Evolutionary conservation across 2,329 filamentous ascomycete genomes (phyloP).

Genomic region (Penicillium aurantiogriseum): DNA sequence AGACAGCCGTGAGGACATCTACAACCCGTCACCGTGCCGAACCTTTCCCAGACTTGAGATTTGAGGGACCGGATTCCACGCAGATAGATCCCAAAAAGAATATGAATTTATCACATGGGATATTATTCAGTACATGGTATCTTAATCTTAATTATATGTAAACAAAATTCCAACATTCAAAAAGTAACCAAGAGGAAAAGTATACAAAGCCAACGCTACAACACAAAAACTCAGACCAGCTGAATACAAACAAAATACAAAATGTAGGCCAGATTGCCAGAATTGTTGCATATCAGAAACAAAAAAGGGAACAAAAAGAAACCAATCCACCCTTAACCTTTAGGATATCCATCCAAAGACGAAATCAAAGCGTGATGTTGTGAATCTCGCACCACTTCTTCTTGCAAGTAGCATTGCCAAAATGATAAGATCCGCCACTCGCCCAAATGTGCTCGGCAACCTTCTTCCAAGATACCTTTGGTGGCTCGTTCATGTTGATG

Average conservation of each 20-base stretch:
- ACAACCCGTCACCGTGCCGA: background rate
- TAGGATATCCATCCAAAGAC: background rate
- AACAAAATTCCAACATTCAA: background rate
- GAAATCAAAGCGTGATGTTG: conserved; percentile 18
- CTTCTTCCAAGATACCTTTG: conserved; percentile 59
- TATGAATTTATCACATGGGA: background rate
- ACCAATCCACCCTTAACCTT: background rate
- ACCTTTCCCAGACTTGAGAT: background rate
- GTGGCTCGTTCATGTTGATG: conserved; percentile 18
- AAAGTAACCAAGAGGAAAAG: background rate
- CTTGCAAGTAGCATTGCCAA: conserved; percentile 61
- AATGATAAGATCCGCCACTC: conserved; percentile 57
- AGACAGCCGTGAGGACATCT: background rate
- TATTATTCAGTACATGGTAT: no score
- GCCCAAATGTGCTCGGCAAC: conserved; percentile 54
- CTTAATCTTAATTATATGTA: background rate
- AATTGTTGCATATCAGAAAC: background rate
- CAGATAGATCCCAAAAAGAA: background rate
- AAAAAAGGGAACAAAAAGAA: background rate
- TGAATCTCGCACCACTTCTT: conserved; percentile 58
- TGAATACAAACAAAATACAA: background rate
- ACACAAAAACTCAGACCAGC: conserved; percentile 1
- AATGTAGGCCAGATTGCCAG: no score
- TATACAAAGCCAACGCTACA: background rate
- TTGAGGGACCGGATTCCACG: background rate